Base-by-base conservation (phyloP, 2,329 filamentous ascomycete genomes). In the Thermoascus crustaceus region DNA sequence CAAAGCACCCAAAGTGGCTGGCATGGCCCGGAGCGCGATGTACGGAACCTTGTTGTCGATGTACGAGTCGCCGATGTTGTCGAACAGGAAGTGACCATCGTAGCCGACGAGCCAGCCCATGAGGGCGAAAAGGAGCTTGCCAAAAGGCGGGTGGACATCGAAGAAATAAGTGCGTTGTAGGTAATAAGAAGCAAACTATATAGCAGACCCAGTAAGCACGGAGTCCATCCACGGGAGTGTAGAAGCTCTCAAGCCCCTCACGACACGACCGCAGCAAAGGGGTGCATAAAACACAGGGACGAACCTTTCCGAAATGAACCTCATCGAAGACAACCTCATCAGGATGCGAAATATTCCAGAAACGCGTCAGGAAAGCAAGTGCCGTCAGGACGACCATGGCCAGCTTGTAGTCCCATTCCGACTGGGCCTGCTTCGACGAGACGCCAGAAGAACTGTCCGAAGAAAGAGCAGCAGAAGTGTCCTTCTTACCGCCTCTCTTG, bases 1-100 rank as follows among this genome's bases (percentile, higher is more conserved):
- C 48, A 98, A 69, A 38, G 91, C 82, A 47, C 91, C 91, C 49
- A 96, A 78, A 32, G 91, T 76, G 40, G 91, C 91, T 26, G 91
- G 91, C 71, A 98, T 77, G 30, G 88, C 83, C 50, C 91, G 85
- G 68, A 93, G 94, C 43, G 91, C 88, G 44, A 98, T 84, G 62
- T 98, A 98, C 23, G 91, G 91, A 26, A 98, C 88, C 59, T 93
- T 91, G 73, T 98, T 95, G 41, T 80, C 76, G 53, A 96, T 85
- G 71, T 98, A 98, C 11, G 89, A 96, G 61, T 96, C 91, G 56
- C 91, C 91, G 61, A 98, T 98, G 69, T 96, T 98, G 52, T 98
- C 91, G 65, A 98, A 98, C 58, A 94, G 79, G 68, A 96, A 98
- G 58, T 88, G 80, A 49, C 91, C 91, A 67, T 96, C 85, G 63